Base-by-base conservation (phyloP, 2,329 filamentous ascomycete genomes). In the Apiospora koreana region DNA sequence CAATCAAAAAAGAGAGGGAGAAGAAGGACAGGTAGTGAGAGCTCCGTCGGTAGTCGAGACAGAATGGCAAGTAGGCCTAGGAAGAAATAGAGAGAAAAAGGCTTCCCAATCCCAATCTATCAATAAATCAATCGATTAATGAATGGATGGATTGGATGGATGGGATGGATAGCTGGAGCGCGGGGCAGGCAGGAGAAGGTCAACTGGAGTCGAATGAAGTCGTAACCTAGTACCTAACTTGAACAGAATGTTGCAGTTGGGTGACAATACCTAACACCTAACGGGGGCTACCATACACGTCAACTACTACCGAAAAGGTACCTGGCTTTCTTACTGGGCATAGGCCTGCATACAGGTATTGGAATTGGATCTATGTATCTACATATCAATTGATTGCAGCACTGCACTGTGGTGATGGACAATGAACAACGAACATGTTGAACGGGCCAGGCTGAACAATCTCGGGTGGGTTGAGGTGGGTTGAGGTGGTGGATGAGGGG, bases 401-500 rank as follows among this genome's bases (percentile, higher is more conserved):
- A 38, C 35, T 5, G 35, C 35, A 38, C 35, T 38, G 5, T 38
- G 35, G 35, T 10, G 10, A 5, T 38, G 35, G 35, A 38, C 48
- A 18, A 54, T 28, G 12, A 16, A 28, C 5, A 12, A 28, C 25
- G 48, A 28, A 12, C n/a, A n/a, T n/a, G 35, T 10, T 38, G 46
- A 54, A 54, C 48, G 25, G 48, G 48, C 48, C n/a, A n/a, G n/a
- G n/a, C n/a, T 54, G 48, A 54, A 54, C 25, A 54, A 35, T 41
- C 14, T 58, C 50, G 18, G 28, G 50, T 58, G 50, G 50, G 35
- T 58, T 58, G 50, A 58, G 50, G 50, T 58, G 48, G 48, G 48
- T 54, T 54, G 50, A 58, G 50, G 50, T 58, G 50, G 50, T 58
- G 50, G 50, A 58, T 62, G 54, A 62, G 54, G 54, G 54, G 54